These are phyloP conservation scores for Tetrapisispora taiwanensis DNA, from an alignment of 805 yeast species.

Conservation along the genomic window DNA sequence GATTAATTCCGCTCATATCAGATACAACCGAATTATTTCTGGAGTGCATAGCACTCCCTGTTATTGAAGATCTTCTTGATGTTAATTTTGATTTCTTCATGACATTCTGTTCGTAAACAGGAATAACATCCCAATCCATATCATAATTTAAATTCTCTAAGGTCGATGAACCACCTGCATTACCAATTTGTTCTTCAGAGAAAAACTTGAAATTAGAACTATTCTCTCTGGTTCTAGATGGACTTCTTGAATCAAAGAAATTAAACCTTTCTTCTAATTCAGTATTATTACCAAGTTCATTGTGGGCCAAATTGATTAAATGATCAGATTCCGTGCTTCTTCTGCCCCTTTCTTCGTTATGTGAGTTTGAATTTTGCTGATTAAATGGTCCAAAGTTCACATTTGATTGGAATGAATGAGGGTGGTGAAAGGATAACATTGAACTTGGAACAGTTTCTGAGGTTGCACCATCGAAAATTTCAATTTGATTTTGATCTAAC, in stretches of 20 bases:
- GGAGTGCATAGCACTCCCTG: constrained; percentile 4
- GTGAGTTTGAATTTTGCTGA: not conserved
- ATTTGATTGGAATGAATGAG: constrained; percentile 39
- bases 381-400: constrained; percentile 3
- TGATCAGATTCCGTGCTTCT: constrained; percentile 16
- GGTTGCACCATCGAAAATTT: constrained; percentile 70
- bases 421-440: constrained; percentile 65
- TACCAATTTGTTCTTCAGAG: constrained; percentile 69
- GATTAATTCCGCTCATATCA: not conserved
- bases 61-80: constrained; percentile 21
- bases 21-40: not conserved
- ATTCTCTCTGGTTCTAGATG: constrained; percentile 29
- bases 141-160: constrained; percentile 64
- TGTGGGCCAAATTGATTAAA: constrained; percentile 27
- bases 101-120: constrained; percentile 39
- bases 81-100: constrained; percentile 19
- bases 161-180: constrained; percentile 83
- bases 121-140: constrained; percentile 54
- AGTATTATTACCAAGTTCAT: not conserved
- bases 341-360: constrained; percentile 18
- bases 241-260: constrained; percentile 23
- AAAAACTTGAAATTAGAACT: constrained; percentile 64
- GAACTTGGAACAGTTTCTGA: constrained; percentile 70
- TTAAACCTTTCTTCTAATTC: not conserved
- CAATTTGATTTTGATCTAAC: constrained; percentile 52